Evolutionary conservation across 2,329 filamentous ascomycete species (phyloP).

Genomic region (Clonostachys sp.): DNA sequence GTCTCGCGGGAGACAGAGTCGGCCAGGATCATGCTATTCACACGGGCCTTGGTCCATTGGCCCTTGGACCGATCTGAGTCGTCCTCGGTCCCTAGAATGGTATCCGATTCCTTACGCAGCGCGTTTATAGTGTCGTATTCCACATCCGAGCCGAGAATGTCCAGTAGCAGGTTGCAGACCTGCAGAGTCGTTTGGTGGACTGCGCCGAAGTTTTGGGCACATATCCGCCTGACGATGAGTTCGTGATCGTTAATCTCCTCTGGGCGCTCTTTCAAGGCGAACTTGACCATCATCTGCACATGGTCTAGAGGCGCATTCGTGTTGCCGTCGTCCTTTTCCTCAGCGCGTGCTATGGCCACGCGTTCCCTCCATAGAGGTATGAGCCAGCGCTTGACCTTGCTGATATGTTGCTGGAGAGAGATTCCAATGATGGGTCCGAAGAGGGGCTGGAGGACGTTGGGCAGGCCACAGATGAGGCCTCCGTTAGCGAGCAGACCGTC

Average conservation of each 20-base stretch:
- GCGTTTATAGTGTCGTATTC: slow-evolving; percentile 27
- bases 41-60: slow-evolving; percentile 30
- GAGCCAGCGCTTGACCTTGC: slow-evolving; percentile 17
- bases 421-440: slow-evolving; percentile 17
- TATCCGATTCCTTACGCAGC: slow-evolving; percentile 28
- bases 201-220: slow-evolving; percentile 25
- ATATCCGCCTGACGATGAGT: slow-evolving; percentile 21
- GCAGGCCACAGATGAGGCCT: slow-evolving; percentile 19
- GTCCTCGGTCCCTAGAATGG: slow-evolving; percentile 16
- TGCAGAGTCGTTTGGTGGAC: slow-evolving; percentile 34
- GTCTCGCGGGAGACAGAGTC: slow-evolving; percentile 39
- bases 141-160: slow-evolving; percentile 25
- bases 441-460: slow-evolving; percentile 20
- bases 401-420: slow-evolving; percentile 10
- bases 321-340: slow-evolving; percentile 7
- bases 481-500: slow-evolving; percentile 23
- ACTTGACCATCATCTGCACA: slow-evolving; percentile 34
- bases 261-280: slow-evolving; percentile 27
- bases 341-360: slow-evolving; percentile 6
- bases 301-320: slow-evolving; percentile 24
- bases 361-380: slow-evolving; percentile 14
- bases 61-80: background rate
- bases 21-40: slow-evolving; percentile 26
- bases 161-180: slow-evolving; percentile 30
- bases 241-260: slow-evolving; percentile 22